Conservation (phyloP, 139 green algal genomes). For the Choricystis sp. region DNA sequence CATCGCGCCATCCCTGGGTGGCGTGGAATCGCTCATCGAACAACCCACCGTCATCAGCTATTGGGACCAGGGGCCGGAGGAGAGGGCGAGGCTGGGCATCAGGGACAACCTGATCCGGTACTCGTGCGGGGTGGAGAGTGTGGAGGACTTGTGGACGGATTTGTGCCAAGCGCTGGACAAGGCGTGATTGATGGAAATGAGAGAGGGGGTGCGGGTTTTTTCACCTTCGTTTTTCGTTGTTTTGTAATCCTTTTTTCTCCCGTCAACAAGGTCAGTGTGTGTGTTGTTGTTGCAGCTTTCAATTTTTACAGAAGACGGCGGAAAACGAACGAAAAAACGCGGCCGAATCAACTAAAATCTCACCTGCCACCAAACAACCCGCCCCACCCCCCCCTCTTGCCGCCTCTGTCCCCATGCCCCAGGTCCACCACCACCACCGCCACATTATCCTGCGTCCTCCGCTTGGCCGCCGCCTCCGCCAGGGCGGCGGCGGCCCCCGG, state of each 20-base stretch:
- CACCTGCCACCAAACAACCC: conserved; percentile 12
- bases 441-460: conserved; percentile 27
- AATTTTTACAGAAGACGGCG: too few species aligned
- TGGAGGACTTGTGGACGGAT: conserved; percentile 90
- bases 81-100: conserved; percentile 83
- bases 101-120: conserved; percentile 95
- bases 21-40: conserved; percentile 96
- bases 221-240: neutral
- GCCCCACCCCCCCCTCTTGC: conserved; percentile 2
- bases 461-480: conserved; percentile 13
- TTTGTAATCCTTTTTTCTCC: too few species aligned
- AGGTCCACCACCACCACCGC: conserved; percentile 33
- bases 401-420: conserved; percentile 1
- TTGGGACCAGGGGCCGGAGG: conserved; percentile 69
- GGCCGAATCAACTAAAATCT: too few species aligned
- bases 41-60: conserved; percentile 92
- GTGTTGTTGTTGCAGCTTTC: too few species aligned
- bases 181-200: conserved; percentile 27
- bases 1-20: conserved; percentile 93
- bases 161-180: conserved; percentile 74
- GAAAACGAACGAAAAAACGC: too few species aligned
- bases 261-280: too few species aligned
- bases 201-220: neutral
- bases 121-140: conserved; percentile 75
- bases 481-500: conserved; percentile 22